Evolutionary conservation across 768 basidiomycete genomes (phyloP), one percentile per base, ranked within the genome.

Genomic region (Multifurca ochricompacta): DNA sequence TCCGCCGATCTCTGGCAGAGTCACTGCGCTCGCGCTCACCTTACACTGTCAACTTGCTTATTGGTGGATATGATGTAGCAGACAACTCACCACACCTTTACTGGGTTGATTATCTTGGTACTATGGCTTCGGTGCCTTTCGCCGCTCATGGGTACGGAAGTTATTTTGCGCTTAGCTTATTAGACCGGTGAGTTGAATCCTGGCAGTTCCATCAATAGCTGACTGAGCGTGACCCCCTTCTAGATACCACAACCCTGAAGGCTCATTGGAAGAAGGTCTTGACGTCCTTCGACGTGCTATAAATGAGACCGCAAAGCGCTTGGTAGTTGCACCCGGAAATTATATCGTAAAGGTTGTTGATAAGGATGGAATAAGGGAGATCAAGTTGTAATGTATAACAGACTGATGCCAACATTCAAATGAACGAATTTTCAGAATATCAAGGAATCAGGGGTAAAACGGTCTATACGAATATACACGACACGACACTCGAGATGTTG

Each of bases 51-150:
- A 95, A 97, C 67, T 74, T 99, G 3, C 83, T 99, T 4, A 72
- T 99, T 9, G 95, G 89, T 6, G 96, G 96, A 13, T 98, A 83
- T 68, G 96, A 99, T 69, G 80, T 80, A 49, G 81, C 88, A 36
- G 78, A 78, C 6, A 64, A 79, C 59, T 73, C 73, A 14, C 91
- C 94, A 5, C 80, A 81, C 59, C 76, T 95, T 11, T 96, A 94
- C 74, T 98, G 94, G 93, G 76, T 97, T 56, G 96, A 99, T 73
- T 92, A 95, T 69, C 77, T 96, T 30, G 96, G 96, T 23, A 95
- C 96, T 5, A 77, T 88, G 65, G 79, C 84, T 3, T 80, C 83
- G 51, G 87, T 96, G 11, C 93, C 93, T 0, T 99, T 93, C 67
- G 93, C 83, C 14, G 93, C 92, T 1, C 95, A 98, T 65, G 96